phyloP scores from a whole-genome alignment of 2,329 filamentous ascomycete species.

The Teratosphaeria pseudoeucalypti region DNA sequence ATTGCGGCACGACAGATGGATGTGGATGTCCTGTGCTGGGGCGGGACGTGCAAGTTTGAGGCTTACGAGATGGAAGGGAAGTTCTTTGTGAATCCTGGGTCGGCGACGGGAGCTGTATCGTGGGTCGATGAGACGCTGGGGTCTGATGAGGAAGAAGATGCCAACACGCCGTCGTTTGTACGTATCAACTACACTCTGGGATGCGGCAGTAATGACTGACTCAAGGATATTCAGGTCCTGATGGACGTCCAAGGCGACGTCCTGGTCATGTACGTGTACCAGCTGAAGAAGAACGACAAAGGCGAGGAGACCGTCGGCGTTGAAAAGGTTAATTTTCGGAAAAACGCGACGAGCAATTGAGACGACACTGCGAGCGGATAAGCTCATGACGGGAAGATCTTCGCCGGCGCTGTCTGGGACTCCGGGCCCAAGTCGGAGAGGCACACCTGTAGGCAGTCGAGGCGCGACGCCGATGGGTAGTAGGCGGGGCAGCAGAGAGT shows the following conservation, averaged over 20 bases:
- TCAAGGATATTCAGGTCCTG: slow-evolving; percentile 58
- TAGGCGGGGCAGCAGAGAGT: not conserved
- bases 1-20: slow-evolving; percentile 63
- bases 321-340: slow-evolving; percentile 47
- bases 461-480: not conserved
- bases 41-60: slow-evolving; percentile 59
- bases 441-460: not conserved
- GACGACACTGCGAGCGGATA: slow-evolving; percentile 13
- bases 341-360: slow-evolving; percentile 28
- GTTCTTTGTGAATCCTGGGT: slow-evolving; percentile 61
- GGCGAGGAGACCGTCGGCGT: slow-evolving; percentile 45
- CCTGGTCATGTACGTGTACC: slow-evolving; percentile 87
- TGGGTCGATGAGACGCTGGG: slow-evolving; percentile 35
- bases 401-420: not conserved
- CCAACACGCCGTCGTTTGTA: not conserved
- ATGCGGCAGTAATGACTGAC: not conserved
- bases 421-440: not conserved
- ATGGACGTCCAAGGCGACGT: slow-evolving; percentile 99
- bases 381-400: not conserved
- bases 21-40: slow-evolving; percentile 59
- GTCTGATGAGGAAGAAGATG: slow-evolving; percentile 1
- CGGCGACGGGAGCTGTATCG: slow-evolving; percentile 56
- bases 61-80: slow-evolving; percentile 63
- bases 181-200: not conserved
- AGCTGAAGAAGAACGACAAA: slow-evolving; percentile 42